Evolutionary conservation across 306 rosid genomes (phyloP), one percentile per base, ranked within the genome.

Genomic region (Glycyrrhiza uralensis): DNA sequence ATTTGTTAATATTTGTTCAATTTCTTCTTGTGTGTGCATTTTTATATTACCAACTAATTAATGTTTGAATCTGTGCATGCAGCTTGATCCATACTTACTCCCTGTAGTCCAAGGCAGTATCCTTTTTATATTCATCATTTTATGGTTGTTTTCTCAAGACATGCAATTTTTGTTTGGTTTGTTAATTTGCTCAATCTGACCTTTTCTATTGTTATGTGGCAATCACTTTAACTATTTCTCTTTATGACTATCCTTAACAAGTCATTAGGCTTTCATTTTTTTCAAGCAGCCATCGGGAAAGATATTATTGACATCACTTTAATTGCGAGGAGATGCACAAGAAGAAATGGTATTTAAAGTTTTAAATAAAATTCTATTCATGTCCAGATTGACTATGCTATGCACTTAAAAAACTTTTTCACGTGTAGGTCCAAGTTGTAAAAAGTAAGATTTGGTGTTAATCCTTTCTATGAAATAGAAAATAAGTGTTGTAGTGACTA

Each of bases 91-190:
- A 18, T 92, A 70, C 80, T 78, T 92, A 68, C 90, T 92, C 62
- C 98, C 98, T 26, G 78, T 92, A 54, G 77, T 92, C 86, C 96
- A 92, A 85, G 96, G 98, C 63, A 85, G 84, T 92, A 92, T 92
- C 95, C 98, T 92, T 82, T n/a, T 29, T 58, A 55, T 62, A 51
- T 32, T 72, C 41, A 52, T 52, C 57, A 49, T 78, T 49, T 71
- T 58, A 35, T 47, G 46, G n/a, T 47, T 24, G 26, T 28, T 77
- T 35, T 74, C 5, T 17, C 23, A 30, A 19, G 4, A 6, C 36
- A 32, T 32, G 30, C 30, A n/a, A n/a, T 72, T 14, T 50, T 49
- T 63, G 72, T n/a, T n/a, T n/a, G n/a, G n/a, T n/a, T n/a, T n/a
- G n/a, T n/a, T n/a, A n/a, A n/a, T n/a, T n/a, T n/a, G n/a, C n/a